These are phyloP conservation scores for Acacia pycnantha DNA, from an alignment of 331 rosid species.

Conservation along the genomic window DNA sequence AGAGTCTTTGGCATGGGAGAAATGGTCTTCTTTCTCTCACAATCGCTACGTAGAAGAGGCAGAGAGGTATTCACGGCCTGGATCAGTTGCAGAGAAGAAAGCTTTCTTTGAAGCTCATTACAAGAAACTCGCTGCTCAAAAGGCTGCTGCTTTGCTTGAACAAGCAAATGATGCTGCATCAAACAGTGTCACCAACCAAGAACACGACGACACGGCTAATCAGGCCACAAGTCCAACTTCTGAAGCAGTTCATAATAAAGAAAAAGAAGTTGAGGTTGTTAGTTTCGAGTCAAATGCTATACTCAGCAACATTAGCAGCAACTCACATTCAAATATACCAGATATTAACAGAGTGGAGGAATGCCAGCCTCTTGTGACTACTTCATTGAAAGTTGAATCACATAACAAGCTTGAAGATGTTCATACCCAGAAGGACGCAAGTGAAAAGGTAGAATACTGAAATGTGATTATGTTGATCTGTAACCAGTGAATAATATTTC, in stretches of 20 bases:
- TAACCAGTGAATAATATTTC: neutral
- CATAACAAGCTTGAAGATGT: slow-evolving; percentile 34
- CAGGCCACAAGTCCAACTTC: slow-evolving; percentile 28
- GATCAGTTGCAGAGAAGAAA: slow-evolving; percentile 88
- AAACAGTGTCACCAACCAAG: slow-evolving; percentile 4
- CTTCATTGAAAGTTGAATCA: slow-evolving; percentile 42
- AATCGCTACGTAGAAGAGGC: slow-evolving; percentile 90
- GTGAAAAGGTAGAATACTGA: slow-evolving; percentile 26
- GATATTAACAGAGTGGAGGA: slow-evolving; percentile 11
- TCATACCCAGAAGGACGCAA: slow-evolving; percentile 30
- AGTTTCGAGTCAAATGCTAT: neutral
- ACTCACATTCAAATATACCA: slow-evolving; percentile 10
- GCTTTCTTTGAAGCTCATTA: slow-evolving; percentile 92
- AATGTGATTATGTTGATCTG: slow-evolving; percentile 2
- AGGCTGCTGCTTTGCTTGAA: slow-evolving; percentile 70
- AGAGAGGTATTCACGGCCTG: slow-evolving; percentile 65
- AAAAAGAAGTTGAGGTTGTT: slow-evolving; percentile 26
- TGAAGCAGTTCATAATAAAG: slow-evolving; percentile 21
- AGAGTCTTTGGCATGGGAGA: slow-evolving; percentile 69
- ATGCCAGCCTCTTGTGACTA: slow-evolving; percentile 28
- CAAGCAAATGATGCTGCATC: slow-evolving; percentile 42
- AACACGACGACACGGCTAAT: slow-evolving; percentile 6
- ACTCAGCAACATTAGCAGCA: neutral
- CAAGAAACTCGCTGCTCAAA: slow-evolving; percentile 76
- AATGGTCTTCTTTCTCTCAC: slow-evolving; percentile 67